Conservation (phyloP, 1,284 basidiomycete species). For the Puccinia polysora region DNA sequence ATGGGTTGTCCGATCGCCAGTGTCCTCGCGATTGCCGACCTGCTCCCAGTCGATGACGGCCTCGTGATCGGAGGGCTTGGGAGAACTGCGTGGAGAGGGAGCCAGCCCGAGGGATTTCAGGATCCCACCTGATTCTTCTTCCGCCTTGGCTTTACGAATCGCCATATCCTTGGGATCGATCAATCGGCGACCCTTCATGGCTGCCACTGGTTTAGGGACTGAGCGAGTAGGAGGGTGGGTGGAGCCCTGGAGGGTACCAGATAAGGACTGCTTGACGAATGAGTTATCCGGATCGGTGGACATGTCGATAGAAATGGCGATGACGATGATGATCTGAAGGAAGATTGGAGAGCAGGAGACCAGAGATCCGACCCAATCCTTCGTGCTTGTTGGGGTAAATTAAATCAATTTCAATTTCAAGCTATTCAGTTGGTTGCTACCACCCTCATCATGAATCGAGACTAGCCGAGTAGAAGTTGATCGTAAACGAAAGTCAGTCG, state of each 20-base stretch:
- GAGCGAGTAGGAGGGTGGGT: not conserved
- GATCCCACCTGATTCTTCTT: constrained; percentile 30
- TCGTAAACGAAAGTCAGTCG: too few species aligned
- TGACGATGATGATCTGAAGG: too few species aligned
- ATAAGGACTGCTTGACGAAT: constrained; percentile 39
- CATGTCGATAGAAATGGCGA: too few species aligned
- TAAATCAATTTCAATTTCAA: too few species aligned
- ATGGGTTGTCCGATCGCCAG: not conserved
- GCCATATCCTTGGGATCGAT: constrained; percentile 32
- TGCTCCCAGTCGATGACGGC: constrained; percentile 36
- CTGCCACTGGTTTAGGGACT: not conserved
- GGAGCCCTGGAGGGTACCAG: constrained; percentile 11
- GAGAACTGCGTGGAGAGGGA: not conserved
- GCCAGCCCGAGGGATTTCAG: constrained; percentile 40
- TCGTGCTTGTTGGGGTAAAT: too few species aligned
- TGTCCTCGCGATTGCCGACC: not conserved
- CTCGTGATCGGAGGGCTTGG: not conserved
- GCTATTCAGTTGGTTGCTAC: too few species aligned
- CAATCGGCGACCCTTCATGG: not conserved
- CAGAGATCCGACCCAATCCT: too few species aligned
- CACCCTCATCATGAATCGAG: too few species aligned
- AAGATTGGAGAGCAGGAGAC: too few species aligned
- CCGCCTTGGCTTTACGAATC: constrained; percentile 36
- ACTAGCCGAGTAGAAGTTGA: too few species aligned
- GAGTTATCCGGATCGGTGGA: too few species aligned